Conservation (phyloP, 192 early-diverging fungal genomes). For the Coemansia sp. region DNA sequence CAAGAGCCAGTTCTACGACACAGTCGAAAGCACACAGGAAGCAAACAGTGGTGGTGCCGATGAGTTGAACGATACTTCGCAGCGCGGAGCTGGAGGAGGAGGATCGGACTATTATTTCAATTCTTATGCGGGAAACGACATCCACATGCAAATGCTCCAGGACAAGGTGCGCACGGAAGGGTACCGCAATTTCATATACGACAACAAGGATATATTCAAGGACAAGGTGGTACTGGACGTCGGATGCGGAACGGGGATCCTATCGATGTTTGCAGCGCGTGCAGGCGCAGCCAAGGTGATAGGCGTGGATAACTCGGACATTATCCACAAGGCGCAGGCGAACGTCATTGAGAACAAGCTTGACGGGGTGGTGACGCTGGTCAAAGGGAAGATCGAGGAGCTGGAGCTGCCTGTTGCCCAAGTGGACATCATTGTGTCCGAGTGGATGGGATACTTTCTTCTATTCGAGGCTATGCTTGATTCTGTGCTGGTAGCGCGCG, state of each 20-base stretch:
- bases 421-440: conserved; percentile 95
- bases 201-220: conserved; percentile 78
- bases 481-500: conserved; percentile 57
- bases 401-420: conserved; percentile 62
- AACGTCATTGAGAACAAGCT: conserved; percentile 78
- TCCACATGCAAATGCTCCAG: conserved; percentile 96
- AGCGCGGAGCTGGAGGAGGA: conserved; percentile 12
- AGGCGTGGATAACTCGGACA: conserved; percentile 66
- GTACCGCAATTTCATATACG: conserved; percentile 91
- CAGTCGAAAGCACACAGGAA: conserved; percentile 29
- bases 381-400: conserved; percentile 83
- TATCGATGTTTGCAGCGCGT: conserved; percentile 94
- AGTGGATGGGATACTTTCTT: conserved; percentile 95
- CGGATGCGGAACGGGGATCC: conserved; percentile 92
- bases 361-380: conserved; percentile 82
- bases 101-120: conserved; percentile 57
- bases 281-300: conserved; percentile 96
- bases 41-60: background rate
- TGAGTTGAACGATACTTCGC: background rate
- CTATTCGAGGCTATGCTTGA: conserved; percentile 95
- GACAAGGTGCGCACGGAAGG: conserved; percentile 92
- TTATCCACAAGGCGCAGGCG: conserved; percentile 60
- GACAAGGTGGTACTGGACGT: conserved; percentile 92
- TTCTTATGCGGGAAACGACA: conserved; percentile 47
- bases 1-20: conserved; percentile 68